Base-by-base conservation (phyloP, 805 yeast genomes). In the Kuraishia molischiana region DNA sequence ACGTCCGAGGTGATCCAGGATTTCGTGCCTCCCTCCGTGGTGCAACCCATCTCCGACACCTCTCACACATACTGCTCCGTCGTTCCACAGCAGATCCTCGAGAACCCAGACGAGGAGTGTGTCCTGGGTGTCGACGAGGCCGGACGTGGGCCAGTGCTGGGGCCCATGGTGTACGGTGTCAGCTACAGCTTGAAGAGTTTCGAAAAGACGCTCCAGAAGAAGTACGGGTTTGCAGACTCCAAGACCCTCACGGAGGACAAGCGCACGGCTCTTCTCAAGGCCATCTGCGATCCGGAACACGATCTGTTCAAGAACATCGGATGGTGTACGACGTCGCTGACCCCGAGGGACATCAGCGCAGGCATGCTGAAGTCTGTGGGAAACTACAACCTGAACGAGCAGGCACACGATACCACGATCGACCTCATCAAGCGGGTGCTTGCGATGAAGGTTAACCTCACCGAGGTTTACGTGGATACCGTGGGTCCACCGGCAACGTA, bases 131-230 rank as follows among this genome's bases (percentile, higher is more conserved):
- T 92, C 1, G 99, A 92, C 57, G 99, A 92, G 55, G 99, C 99
- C 0, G 99, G 99, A 1, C 69, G 99, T 46, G 99, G 99, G 0
- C 99, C 99, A 0, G 97, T 94, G 0, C 51, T 94, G 30, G 98
- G 98, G 0, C 95, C 97, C 0, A 92, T 92, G 98, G 98, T 92
- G 2, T 92, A 92, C 52, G 95, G 95, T 3, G 66, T 86, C 5
- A 78, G 92, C 3, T 92, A 86, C 53, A 79, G 95, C 44, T 58
- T 78, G 10, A 66, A 69, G 35, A 56, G 62, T 0, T 83, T 74
- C 40, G 69, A 66, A 22, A 51, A 59, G 1, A 53, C 67, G 15
- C 66, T 81, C 36, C 69, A 72, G 19, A 32, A 38, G 6, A 60
- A 69, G 24, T 80, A 74, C 46, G 96, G 87, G 13, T 92, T 92